Conservation (phyloP, 192 early-diverging fungal species). For the Funneliformis mosseae region DNA sequence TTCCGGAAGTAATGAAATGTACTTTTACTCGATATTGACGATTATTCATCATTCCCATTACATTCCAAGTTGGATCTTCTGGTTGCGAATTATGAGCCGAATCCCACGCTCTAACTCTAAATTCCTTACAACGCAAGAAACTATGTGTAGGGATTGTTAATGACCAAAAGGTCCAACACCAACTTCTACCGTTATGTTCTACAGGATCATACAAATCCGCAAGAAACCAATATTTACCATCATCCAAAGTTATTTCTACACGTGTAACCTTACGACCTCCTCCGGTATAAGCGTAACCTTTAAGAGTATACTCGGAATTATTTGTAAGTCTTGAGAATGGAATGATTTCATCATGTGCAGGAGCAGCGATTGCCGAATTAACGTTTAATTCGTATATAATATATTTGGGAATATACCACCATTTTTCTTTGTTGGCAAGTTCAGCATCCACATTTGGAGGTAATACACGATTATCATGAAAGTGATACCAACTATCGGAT, state of each 20-base stretch:
- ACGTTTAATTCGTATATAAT: slow-evolving; percentile 80
- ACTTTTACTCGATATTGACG: slow-evolving; percentile 59
- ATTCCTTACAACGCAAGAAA: slow-evolving; percentile 49
- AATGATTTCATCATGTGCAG: slow-evolving; percentile 57
- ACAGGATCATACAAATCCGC: slow-evolving; percentile 55
- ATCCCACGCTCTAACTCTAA: slow-evolving; percentile 68
- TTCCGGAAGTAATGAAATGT: slow-evolving; percentile 29
- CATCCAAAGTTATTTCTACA: slow-evolving; percentile 81
- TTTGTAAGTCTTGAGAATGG: neutral
- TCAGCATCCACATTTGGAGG: slow-evolving; percentile 67
- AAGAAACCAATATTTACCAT: slow-evolving; percentile 79
- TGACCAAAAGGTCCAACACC: slow-evolving; percentile 71
- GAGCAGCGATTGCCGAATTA: slow-evolving; percentile 72
- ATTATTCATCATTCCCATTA: slow-evolving; percentile 82
- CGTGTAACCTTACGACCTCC: slow-evolving; percentile 74
- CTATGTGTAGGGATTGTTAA: slow-evolving; percentile 40
- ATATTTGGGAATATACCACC: slow-evolving; percentile 63
- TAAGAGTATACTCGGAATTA: slow-evolving; percentile 47
- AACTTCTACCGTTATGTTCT: slow-evolving; percentile 37
- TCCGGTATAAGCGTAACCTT: slow-evolving; percentile 82
- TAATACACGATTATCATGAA: slow-evolving; percentile 82
- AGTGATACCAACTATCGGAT: slow-evolving; percentile 74
- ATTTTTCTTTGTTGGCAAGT: slow-evolving; percentile 48
- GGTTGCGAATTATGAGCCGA: slow-evolving; percentile 62
- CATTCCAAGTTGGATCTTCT: slow-evolving; percentile 61